Evolutionary conservation across 1,284 basidiomycete species (phyloP), one percentile per base, ranked within the genome.

Genomic region (Sporisorium reilianum): DNA sequence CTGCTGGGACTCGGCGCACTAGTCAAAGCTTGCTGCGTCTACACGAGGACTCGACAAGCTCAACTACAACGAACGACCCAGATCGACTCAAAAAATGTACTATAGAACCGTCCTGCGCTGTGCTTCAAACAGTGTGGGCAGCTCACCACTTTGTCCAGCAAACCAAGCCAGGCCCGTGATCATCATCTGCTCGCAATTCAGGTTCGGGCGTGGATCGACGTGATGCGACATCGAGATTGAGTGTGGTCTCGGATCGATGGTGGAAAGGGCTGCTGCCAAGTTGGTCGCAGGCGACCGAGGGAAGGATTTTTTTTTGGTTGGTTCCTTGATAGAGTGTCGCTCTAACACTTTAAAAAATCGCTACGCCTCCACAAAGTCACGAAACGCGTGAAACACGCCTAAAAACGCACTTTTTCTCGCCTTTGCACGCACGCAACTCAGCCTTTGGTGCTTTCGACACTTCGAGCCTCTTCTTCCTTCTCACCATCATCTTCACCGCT

Each of bases 1-100:
- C 53, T 68, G 44, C 50, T 76, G 69, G 74, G 69, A 69, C 28
- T 38, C 49, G 23, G 65, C 71, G 34, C 50, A 53, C 42, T 72
- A 53, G 44, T 5, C 28, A 3, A 3, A 28, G 7, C 44, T 7
- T 28, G 8, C 44, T 20, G 16, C 44, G 3, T 12, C 7, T 10
- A 2, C 28, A 64, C 40, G 20, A 11, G 9, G 36, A 30, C 14
- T 11, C 5, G 16, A 18, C 26, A 8, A 41, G 53, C 54, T 34
- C 30, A 20, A 36, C 25, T n/a, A 48, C 34, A 9, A 8, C 5
- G 6, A 16, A 34, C 32, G 22, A 38, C 12, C 18, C 32, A 26
- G 16, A 46, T 8, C 34, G 22, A 42, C 32, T 2, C 32, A n/a
- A 38, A 18, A 41, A 56, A 38, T 64, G 62, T 64, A 64, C 55